Percentiles rank a stretch among this genome's conserved stretches.
phyloP scores from a whole-genome alignment of 148 eudicot genomes.

The Rhododendron williamsianum region DNA sequence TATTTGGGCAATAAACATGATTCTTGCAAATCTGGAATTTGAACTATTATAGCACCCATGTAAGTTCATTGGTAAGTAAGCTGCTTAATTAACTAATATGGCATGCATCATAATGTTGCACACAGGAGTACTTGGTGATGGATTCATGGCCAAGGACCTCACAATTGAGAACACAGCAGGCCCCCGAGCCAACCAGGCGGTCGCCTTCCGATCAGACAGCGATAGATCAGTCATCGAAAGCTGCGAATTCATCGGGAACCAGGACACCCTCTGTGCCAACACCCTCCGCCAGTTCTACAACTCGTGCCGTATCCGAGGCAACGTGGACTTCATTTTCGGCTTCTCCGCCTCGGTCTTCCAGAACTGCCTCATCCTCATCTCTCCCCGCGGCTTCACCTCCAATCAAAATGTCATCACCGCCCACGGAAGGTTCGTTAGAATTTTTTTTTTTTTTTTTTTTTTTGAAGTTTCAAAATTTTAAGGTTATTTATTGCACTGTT shows the following conservation, averaged over 20 bases:
- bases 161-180: slow-evolving; percentile 86
- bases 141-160: slow-evolving; percentile 78
- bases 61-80: neutral
- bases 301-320: slow-evolving; percentile 68
- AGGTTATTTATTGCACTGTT: neutral
- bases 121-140: slow-evolving; percentile 68
- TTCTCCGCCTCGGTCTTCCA: slow-evolving; percentile 67
- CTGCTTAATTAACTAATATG: neutral
- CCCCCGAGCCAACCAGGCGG: slow-evolving; percentile 65
- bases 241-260: slow-evolving; percentile 84
- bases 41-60: neutral
- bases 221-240: slow-evolving; percentile 60
- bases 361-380: slow-evolving; percentile 58
- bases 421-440: slow-evolving; percentile 30
- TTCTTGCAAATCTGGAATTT: neutral
- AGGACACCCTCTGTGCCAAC: slow-evolving; percentile 87
- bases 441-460: too few species aligned
- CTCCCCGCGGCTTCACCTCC: slow-evolving; percentile 53
- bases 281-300: slow-evolving; percentile 70
- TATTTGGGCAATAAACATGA: neutral
- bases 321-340: slow-evolving; percentile 86
- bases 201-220: slow-evolving; percentile 82
- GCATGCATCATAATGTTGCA: slow-evolving; percentile 2
- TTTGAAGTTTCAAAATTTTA: neutral
- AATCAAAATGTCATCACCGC: slow-evolving; percentile 70